phyloP scores from a whole-genome alignment of 2,329 filamentous ascomycete genomes.

The Pseudogymnoascus sp. region DNA sequence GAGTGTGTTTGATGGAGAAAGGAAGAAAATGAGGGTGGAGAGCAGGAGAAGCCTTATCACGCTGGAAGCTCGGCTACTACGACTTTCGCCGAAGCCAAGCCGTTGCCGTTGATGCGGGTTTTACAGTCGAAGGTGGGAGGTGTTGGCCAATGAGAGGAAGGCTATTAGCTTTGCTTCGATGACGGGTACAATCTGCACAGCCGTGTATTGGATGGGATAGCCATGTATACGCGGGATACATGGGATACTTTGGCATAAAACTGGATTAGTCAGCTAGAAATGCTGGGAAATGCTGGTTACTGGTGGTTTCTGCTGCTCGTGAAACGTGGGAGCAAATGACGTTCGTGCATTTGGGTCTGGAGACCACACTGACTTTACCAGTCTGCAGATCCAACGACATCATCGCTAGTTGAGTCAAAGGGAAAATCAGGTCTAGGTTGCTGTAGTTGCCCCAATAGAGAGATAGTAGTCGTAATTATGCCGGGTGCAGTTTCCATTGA shows the following conservation, averaged over 20 bases:
- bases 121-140: neutral
- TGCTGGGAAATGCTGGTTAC: neutral
- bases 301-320: neutral
- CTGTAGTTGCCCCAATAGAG: neutral
- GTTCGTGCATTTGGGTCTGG: neutral
- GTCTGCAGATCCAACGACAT: constrained; percentile 4
- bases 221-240: neutral
- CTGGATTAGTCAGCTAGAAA: neutral
- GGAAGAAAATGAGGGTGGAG: constrained; percentile 6
- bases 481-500: neutral
- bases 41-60: constrained; percentile 8
- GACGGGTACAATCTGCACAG: constrained; percentile 2
- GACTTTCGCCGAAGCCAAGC: constrained; percentile 7
- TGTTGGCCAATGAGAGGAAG: neutral
- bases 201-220: neutral
- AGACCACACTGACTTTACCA: constrained; percentile 2
- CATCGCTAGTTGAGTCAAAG: neutral
- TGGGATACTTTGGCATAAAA: neutral
- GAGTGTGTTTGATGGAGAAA: constrained; percentile 13
- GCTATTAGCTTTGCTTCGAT: constrained; percentile 4
- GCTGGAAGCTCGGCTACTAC: constrained; percentile 8
- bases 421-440: neutral
- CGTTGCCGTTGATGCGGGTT: constrained; percentile 9
- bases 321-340: constrained; percentile 8
- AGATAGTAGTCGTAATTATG: neutral